These are phyloP conservation scores for Fraxinus albicans DNA, from an alignment of 305 asterid genomes.

Conservation along the genomic window DNA sequence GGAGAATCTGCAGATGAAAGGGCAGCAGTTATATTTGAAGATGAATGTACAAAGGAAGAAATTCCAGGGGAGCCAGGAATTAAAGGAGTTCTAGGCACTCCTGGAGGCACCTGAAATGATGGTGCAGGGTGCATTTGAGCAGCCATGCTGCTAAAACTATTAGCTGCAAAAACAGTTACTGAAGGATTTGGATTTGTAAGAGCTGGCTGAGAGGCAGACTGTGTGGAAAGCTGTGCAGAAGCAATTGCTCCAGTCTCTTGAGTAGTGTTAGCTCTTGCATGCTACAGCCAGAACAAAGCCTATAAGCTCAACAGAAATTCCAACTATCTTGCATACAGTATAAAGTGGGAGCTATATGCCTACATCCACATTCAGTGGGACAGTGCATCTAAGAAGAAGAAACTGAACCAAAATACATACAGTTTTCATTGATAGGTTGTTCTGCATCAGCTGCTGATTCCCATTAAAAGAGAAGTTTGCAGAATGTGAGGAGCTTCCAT, in stretches of 20 bases:
- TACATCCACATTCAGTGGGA: slow-evolving; percentile 7
- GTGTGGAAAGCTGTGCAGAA: slow-evolving; percentile 48
- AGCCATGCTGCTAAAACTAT: slow-evolving; percentile 39
- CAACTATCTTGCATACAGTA: slow-evolving; percentile 13
- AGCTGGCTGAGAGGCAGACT: slow-evolving; percentile 44
- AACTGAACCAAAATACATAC: slow-evolving; percentile 32
- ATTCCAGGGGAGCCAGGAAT: slow-evolving; percentile 65
- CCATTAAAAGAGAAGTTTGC: slow-evolving; percentile 42
- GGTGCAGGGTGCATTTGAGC: slow-evolving; percentile 54
- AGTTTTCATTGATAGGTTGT: slow-evolving; percentile 37
- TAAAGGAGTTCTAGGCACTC: slow-evolving; percentile 48
- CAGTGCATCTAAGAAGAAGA: slow-evolving; percentile 16
- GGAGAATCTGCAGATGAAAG: slow-evolving; percentile 44
- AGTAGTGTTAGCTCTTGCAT: slow-evolving; percentile 44
- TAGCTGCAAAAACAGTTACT: slow-evolving; percentile 39
- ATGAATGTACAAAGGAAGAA: slow-evolving; percentile 44
- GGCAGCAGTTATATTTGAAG: slow-evolving; percentile 40
- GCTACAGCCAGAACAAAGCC: slow-evolving; percentile 40
- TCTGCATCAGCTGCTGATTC: slow-evolving; percentile 37
- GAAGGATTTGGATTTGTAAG: slow-evolving; percentile 48
- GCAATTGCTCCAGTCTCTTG: slow-evolving; percentile 44
- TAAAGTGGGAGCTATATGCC: slow-evolving; percentile 7
- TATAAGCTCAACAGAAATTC: slow-evolving; percentile 10
- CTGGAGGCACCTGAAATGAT: slow-evolving; percentile 55
- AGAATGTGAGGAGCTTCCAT: slow-evolving; percentile 32